Evolutionary conservation across 1,284 basidiomycete species (phyloP).

Genomic region (Malassezia equina): DNA sequence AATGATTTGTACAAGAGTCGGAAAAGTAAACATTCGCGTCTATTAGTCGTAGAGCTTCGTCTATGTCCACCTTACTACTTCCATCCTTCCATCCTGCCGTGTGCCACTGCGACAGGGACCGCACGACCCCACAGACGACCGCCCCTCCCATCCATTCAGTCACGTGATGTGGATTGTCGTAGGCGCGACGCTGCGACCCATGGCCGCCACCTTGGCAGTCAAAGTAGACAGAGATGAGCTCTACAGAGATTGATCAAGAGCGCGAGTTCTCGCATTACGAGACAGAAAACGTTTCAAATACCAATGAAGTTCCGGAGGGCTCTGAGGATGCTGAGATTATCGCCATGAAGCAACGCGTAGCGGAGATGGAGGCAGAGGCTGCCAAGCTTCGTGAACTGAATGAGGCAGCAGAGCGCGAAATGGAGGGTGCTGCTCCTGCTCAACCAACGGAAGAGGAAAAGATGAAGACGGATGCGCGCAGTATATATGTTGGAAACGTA

Average conservation of each 20-base stretch:
- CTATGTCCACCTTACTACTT: background rate
- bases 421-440: conserved; percentile 52
- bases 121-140: background rate
- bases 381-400: conserved; percentile 81
- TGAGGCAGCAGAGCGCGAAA: conserved; percentile 65
- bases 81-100: background rate
- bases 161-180: background rate
- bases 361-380: conserved; percentile 81
- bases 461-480: conserved; percentile 69
- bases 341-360: conserved; percentile 66
- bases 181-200: background rate
- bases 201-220: background rate
- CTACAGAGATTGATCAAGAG: conserved; percentile 3
- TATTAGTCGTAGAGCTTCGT: background rate
- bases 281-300: background rate
- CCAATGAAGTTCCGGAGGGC: conserved; percentile 16
- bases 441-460: conserved; percentile 46
- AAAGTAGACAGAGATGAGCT: background rate
- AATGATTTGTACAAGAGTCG: background rate
- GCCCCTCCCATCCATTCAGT: background rate
- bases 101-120: background rate
- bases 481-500: conserved; percentile 94
- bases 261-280: conserved; percentile 8
- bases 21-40: background rate
- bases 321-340: conserved; percentile 50